Base-by-base conservation (phyloP, 1,284 basidiomycete species). In the Cronartium quercuum region DNA sequence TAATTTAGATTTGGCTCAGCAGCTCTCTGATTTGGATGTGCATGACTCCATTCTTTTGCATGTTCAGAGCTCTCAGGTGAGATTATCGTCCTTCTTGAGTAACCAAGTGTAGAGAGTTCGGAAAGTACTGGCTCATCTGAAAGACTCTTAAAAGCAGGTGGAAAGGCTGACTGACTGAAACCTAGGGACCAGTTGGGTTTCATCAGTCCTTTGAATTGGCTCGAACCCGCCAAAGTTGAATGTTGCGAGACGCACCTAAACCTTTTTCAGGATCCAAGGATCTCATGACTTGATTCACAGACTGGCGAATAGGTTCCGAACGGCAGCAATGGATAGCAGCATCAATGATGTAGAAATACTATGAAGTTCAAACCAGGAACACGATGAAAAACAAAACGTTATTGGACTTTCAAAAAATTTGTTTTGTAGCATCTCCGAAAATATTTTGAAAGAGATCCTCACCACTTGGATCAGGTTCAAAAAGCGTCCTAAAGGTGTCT, bases 241-340 rank as follows among this genome's bases (percentile, higher is more conserved):
- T 55, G n/a, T 29, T 5, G 18, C 29, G 51, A 3, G 29, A 29
- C 51, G 51, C 51, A 55, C n/a, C n/a, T 6, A 55, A 7, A 55
- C 18, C 51, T 29, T 55, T 55, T 6, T 55, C 18, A 10, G 51
- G 3, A 21, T n/a, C 29, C 0, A 29, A 9, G n/a, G 1, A 21
- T 55, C 29, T n/a, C 2, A 9, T 55, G 3, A 55, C 10, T 12
- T 55, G 51, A 21, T 21, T n/a, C 2, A 7, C 51, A 21, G 51
- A 55, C 29, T 29, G n/a, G n/a, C 18, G 51, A 55, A 7, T 55
- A 9, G 18, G 10, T 55, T 55, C 51, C 29, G 51, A 55, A 29
- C 51, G 51, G 12, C n/a, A n/a, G 51, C 51, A 55, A 55, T 55
- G 51, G 51, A 55, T 55, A 55, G 51, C 51, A 55, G 51, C 51